phyloP scores from a whole-genome alignment of 2,329 filamentous ascomycete species.

The Neocatenulostroma microsporum region DNA sequence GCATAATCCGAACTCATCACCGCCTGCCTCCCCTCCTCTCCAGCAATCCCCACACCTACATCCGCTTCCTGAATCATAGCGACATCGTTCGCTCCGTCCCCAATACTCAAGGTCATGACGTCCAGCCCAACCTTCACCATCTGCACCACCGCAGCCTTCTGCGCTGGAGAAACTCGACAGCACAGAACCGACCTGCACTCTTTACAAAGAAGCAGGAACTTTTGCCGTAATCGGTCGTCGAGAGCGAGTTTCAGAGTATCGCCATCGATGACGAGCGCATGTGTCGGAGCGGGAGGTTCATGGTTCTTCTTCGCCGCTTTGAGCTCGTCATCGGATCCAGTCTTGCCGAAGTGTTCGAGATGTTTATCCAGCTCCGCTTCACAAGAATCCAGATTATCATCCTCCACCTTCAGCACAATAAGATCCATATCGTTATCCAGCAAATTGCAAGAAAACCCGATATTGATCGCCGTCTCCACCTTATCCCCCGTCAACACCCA shows the following conservation, averaged over 20 bases:
- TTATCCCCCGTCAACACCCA: slow-evolving; percentile 99
- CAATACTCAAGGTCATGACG: slow-evolving; percentile 90
- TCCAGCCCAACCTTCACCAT: slow-evolving; percentile 94
- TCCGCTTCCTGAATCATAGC: slow-evolving; percentile 98
- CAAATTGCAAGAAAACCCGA: slow-evolving; percentile 97
- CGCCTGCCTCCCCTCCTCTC: slow-evolving; percentile 83
- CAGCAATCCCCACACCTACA: slow-evolving; percentile 92
- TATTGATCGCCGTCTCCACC: slow-evolving; percentile 98
- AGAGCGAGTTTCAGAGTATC: slow-evolving; percentile 86
- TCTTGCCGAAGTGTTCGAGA: slow-evolving; percentile 65
- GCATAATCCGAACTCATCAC: slow-evolving; percentile 96
- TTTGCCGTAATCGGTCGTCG: slow-evolving; percentile 73
- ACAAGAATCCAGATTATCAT: slow-evolving; percentile 58
- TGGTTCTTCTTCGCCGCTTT: slow-evolving; percentile 71
- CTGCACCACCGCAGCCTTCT: slow-evolving; percentile 92
- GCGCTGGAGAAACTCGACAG: slow-evolving; percentile 91
- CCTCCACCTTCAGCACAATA: slow-evolving; percentile 77
- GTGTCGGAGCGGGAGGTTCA: slow-evolving; percentile 75
- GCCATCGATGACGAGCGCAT: slow-evolving; percentile 90
- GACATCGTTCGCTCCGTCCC: slow-evolving; percentile 91
- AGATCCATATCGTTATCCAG: slow-evolving; percentile 97
- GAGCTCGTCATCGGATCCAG: slow-evolving; percentile 78
- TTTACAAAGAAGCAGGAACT: slow-evolving; percentile 91
- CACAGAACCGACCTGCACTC: slow-evolving; percentile 94
- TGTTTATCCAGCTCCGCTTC: slow-evolving; percentile 67